Percentiles rank a stretch among this genome's conserved stretches.
These are phyloP conservation scores for Pezicula neosporulosa DNA, from an alignment of 2,329 filamentous ascomycete species.

Conservation along the genomic window DNA sequence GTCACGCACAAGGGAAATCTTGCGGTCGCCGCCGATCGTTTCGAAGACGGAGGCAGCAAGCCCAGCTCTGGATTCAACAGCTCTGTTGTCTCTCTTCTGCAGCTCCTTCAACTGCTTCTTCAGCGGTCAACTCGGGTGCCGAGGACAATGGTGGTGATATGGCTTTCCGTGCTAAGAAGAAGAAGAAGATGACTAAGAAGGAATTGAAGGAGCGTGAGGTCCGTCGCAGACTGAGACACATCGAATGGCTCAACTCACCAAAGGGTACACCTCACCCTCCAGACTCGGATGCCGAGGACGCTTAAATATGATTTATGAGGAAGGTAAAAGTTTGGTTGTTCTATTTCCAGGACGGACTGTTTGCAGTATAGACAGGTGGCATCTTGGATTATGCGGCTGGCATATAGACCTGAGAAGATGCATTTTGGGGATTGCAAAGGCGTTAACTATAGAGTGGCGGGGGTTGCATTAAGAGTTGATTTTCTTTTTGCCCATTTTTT, in stretches of 20 bases:
- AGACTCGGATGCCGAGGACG: conserved; percentile 26
- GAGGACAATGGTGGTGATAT: conserved; percentile 75
- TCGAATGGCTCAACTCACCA: conserved; percentile 51
- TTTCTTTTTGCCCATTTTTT: too few species aligned
- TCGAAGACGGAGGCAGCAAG: conserved; percentile 70
- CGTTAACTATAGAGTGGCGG: too few species aligned
- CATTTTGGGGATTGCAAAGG: too few species aligned
- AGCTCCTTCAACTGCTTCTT: conserved; percentile 50
- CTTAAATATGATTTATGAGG: too few species aligned
- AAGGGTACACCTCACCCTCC: conserved; percentile 29
- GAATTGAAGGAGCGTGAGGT: conserved; percentile 93
- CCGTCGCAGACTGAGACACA: conserved; percentile 80
- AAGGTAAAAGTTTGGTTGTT: too few species aligned
- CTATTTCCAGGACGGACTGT: too few species aligned
- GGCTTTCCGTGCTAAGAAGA: conserved; percentile 87
- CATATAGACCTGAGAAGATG: too few species aligned
- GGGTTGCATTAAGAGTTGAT: too few species aligned
- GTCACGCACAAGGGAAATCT: conserved; percentile 80
- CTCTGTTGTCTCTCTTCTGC: conserved; percentile 53
- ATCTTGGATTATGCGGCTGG: too few species aligned
- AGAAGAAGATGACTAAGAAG: conserved; percentile 99
- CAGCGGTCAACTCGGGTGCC: conserved; percentile 72
- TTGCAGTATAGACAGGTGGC: too few species aligned
- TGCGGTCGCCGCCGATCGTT: conserved; percentile 73
- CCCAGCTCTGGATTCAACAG: conserved; percentile 60